Conservation (phyloP, 441 rosid genomes). For the Adansonia rubrostipa region DNA sequence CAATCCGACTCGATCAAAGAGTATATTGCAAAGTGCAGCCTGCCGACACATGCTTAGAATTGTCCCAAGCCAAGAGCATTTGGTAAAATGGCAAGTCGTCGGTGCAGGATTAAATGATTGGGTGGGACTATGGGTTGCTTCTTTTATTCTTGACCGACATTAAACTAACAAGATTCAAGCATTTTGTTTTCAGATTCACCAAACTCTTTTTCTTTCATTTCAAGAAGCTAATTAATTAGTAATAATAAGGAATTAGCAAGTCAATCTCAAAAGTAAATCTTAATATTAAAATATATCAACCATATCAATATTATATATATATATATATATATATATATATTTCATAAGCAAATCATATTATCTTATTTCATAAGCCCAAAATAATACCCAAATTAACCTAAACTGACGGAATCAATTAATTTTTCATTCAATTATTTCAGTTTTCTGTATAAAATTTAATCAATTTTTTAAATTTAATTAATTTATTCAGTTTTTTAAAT, state of each 20-base stretch:
- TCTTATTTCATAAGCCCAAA: too few relatives aligned
- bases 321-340: neutral
- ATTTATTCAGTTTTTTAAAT: too few relatives aligned
- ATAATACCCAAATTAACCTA: too few relatives aligned
- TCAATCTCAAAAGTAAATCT: neutral
- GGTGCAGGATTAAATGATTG: neutral
- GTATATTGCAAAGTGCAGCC: too few relatives aligned
- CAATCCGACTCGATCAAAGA: too few relatives aligned
- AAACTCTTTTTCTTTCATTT: conserved; percentile 1
- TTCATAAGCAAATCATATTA: too few relatives aligned
- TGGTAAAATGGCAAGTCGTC: neutral
- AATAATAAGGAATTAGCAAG: neutral
- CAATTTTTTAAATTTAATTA: too few relatives aligned
- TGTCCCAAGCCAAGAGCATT: too few relatives aligned
- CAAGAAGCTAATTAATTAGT: neutral
- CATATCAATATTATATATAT: neutral
- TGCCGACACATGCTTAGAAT: too few relatives aligned
- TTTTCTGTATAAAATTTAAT: too few relatives aligned
- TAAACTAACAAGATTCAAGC: neutral
- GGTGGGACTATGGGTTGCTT: neutral
- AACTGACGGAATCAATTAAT: too few relatives aligned
- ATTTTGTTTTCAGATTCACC: neutral
- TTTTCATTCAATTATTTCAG: too few relatives aligned
- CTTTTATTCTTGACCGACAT: neutral
- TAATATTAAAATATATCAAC: neutral